A percentile compares a stretch with the other conserved stretches of the same genome.
phyloP scores from a whole-genome alignment of 768 basidiomycete genomes.

The Hemileccinum rubropunctum region DNA sequence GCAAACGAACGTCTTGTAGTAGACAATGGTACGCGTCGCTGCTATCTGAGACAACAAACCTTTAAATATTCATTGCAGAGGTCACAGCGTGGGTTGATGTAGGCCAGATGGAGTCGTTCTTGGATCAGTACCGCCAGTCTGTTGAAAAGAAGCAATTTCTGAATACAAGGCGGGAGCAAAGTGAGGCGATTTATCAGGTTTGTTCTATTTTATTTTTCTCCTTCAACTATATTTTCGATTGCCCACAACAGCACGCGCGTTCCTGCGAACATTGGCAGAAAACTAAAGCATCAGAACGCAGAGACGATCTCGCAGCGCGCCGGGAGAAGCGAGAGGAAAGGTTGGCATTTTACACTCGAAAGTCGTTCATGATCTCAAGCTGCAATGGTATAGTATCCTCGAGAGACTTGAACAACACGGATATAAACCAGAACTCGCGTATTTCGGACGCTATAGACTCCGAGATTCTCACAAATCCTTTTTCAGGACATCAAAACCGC shows the following conservation, averaged over 20 bases:
- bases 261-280: neutral
- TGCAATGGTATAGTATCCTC: slow-evolving; percentile 3
- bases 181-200: neutral
- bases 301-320: neutral
- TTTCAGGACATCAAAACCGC: slow-evolving; percentile 2
- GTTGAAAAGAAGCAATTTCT: slow-evolving; percentile 3
- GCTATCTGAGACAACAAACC: neutral
- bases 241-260: slow-evolving; percentile 1
- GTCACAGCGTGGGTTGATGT: slow-evolving; percentile 1
- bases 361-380: neutral
- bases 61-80: neutral
- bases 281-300: neutral
- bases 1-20: neutral
- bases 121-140: neutral
- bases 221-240: neutral
- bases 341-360: neutral
- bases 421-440: slow-evolving; percentile 2
- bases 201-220: neutral
- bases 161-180: neutral
- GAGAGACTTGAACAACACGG: slow-evolving; percentile 4
- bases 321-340: neutral
- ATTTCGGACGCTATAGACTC: neutral
- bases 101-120: slow-evolving; percentile 11
- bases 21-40: neutral
- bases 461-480: neutral